These are phyloP conservation scores for Mycena venus DNA, from an alignment of 768 basidiomycete genomes.

Conservation along the genomic window DNA sequence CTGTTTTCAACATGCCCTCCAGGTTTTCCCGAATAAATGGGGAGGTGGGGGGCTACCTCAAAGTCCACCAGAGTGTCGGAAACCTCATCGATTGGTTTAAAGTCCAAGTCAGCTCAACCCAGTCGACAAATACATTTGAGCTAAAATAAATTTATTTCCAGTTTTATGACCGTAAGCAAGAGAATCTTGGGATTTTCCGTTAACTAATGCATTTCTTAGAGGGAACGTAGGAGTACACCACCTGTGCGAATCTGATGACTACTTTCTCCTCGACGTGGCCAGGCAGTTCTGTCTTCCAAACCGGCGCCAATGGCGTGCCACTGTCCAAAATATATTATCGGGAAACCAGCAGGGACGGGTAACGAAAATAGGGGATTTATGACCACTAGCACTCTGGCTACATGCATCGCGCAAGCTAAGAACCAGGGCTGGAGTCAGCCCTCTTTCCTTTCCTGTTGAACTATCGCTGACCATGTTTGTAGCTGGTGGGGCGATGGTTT, in stretches of 20 bases:
- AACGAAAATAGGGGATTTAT: slow-evolving; percentile 53
- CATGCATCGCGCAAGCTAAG: slow-evolving; percentile 38
- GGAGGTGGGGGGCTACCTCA: slow-evolving; percentile 68
- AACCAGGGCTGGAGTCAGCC: slow-evolving; percentile 29
- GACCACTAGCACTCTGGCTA: slow-evolving; percentile 31
- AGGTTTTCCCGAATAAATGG: slow-evolving; percentile 50
- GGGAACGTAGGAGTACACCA: slow-evolving; percentile 74
- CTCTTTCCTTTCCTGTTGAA: background rate
- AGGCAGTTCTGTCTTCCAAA: slow-evolving; percentile 57
- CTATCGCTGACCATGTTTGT: background rate
- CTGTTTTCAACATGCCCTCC: background rate
- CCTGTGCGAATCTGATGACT: slow-evolving; percentile 70
- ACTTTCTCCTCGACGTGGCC: slow-evolving; percentile 63
- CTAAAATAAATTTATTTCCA: slow-evolving; percentile 23
- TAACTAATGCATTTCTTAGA: slow-evolving; percentile 36
- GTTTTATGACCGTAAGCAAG: slow-evolving; percentile 55
- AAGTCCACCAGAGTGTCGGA: slow-evolving; percentile 66
- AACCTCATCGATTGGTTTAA: slow-evolving; percentile 77
- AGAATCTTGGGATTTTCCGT: background rate
- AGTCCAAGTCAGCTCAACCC: slow-evolving; percentile 55
- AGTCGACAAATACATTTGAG: background rate
- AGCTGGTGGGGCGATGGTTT: slow-evolving; percentile 35
- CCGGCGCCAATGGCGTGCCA: slow-evolving; percentile 58
- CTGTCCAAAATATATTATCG: slow-evolving; percentile 70
- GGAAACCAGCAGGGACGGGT: slow-evolving; percentile 61